These are phyloP conservation scores for Torulaspora franciscae DNA, from an alignment of 805 yeast species.

Conservation along the genomic window DNA sequence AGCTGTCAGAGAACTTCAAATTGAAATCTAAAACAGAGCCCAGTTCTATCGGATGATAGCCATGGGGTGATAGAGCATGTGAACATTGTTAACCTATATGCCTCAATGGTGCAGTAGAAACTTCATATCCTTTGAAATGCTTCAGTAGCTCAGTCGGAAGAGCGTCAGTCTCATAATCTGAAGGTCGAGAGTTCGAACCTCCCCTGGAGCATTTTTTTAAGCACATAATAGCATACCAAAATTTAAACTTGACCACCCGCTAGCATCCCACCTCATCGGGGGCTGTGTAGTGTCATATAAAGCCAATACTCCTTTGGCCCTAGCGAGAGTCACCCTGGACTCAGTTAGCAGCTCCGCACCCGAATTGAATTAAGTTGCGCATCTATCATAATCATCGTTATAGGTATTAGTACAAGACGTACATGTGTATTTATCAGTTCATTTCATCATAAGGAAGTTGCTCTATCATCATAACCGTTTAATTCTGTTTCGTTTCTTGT, in stretches of 20 bases:
- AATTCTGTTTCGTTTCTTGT: not conserved
- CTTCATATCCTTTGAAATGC: slow-evolving; percentile 19
- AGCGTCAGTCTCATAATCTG: slow-evolving; percentile 51
- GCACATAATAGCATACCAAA: not conserved
- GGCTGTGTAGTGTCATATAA: too few species aligned
- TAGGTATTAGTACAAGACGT: slow-evolving; percentile 5
- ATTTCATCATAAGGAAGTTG: slow-evolving; percentile 7
- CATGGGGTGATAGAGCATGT: too few species aligned
- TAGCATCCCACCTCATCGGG: too few species aligned
- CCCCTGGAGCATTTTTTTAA: slow-evolving; percentile 43
- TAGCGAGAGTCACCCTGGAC: too few species aligned
- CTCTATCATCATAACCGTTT: slow-evolving; percentile 10
- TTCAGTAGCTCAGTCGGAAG: slow-evolving; percentile 49
- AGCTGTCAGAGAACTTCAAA: too few species aligned
- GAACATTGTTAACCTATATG: too few species aligned
- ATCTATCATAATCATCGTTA: not conserved
- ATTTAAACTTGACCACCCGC: too few species aligned
- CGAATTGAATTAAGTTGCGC: too few species aligned
- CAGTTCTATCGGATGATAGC: too few species aligned
- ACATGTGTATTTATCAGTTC: slow-evolving; percentile 8
- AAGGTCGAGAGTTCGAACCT: slow-evolving; percentile 48
- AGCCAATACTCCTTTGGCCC: too few species aligned
- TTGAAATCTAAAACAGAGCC: too few species aligned
- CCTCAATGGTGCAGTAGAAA: not conserved
- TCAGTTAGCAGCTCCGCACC: too few species aligned